Base-by-base conservation (phyloP, 129 eudicot species). In the Artemisia annua region DNA sequence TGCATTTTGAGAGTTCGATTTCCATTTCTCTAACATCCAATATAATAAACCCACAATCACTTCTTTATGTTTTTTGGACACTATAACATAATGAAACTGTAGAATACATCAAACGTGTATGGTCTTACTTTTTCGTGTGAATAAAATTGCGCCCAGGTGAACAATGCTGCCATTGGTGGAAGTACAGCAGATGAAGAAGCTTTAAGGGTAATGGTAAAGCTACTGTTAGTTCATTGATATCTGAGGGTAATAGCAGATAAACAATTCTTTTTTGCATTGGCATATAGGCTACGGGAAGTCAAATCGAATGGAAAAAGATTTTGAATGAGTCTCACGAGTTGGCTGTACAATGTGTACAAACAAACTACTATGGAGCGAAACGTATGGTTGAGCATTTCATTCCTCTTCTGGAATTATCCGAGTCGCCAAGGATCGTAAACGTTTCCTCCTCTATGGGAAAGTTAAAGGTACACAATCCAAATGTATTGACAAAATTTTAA, bases 351-450 rank as follows among this genome's bases (percentile, higher is more conserved):
- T 86, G 97, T 69, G 7, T 87, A 16, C 53, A 85, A 43, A 85
- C 84, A 71, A 87, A 90, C 50, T 90, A 85, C 68, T 85, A 82
- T 69, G 93, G 96, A 8, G 85, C 82, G 0, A 87, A 87, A 72
- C 75, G 81, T 63, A 75, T 80, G 81, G 60, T 63, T 43, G 92
- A 88, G 73, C 86, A 78, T 24, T 79, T 88, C 49, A 53, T 89
- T 54, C 87, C 89, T 7, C 86, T 92, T 28, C 85, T 92, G 1
- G 74, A 72, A 63, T 43, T 78, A 15, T 92, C 96, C 17, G 81
- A 85, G 69, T 92, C 94, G 0, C 88, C 96, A 16, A 89, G 94
- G 68, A 85, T 92, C 46, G 90, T 92, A 1, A 92, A 89, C 24
- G 85, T 92, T 70, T 83, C 96, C 4, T 89, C 97, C 17, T 8